These are phyloP conservation scores for Begonia peltatifolia DNA, from an alignment of 306 rosid species.

Conservation along the genomic window DNA sequence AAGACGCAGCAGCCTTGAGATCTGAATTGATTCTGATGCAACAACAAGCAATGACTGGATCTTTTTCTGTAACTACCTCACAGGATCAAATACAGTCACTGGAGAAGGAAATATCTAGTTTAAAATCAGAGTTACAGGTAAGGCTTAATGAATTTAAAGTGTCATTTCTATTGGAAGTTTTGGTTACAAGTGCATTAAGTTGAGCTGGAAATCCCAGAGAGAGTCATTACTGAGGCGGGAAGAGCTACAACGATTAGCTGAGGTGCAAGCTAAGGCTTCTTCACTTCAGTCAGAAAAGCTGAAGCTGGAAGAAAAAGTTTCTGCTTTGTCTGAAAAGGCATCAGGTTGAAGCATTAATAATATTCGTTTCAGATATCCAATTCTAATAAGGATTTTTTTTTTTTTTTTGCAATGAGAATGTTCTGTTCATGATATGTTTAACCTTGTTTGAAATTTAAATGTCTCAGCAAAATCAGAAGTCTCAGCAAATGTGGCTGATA, in stretches of 20 bases:
- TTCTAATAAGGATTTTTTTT: neutral
- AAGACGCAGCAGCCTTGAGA: constrained; percentile 87
- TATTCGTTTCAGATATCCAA: neutral
- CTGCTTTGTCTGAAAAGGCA: constrained; percentile 28
- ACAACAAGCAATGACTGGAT: constrained; percentile 62
- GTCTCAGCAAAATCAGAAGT: constrained; percentile 21
- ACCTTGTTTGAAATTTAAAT: too few species aligned
- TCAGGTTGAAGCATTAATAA: constrained; percentile 31
- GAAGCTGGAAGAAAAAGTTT: constrained; percentile 62
- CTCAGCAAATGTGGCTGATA: constrained; percentile 34
- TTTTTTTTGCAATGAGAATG: too few species aligned
- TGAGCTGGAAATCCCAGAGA: constrained; percentile 29
- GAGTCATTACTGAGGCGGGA: constrained; percentile 68
- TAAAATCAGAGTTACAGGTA: constrained; percentile 63
- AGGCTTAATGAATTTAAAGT: constrained; percentile 5
- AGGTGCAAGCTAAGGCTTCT: constrained; percentile 41
- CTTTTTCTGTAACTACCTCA: constrained; percentile 32
- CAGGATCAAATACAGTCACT: constrained; percentile 51
- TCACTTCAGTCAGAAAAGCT: constrained; percentile 58
- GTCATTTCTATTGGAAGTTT: constrained; percentile 4
- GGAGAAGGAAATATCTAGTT: constrained; percentile 60
- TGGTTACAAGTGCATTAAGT: constrained; percentile 16
- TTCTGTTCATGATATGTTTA: too few species aligned
- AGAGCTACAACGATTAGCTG: constrained; percentile 55
- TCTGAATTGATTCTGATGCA: constrained; percentile 78